Evolutionary conservation across 1,139 yeast genomes (phyloP).

Genomic region (Magnusiomyces ingens): DNA sequence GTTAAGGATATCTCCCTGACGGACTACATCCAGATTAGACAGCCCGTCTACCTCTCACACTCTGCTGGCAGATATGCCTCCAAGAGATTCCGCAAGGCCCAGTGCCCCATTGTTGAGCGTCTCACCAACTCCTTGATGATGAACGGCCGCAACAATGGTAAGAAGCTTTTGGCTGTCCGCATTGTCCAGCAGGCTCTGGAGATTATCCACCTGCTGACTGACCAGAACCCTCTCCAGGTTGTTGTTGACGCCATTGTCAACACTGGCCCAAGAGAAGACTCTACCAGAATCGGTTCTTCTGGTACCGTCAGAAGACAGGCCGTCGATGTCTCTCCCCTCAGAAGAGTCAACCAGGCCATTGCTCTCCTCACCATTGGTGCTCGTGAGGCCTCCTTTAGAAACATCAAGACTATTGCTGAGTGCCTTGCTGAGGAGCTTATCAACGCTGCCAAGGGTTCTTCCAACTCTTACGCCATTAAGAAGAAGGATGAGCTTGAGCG

Average conservation of each 20-base stretch:
- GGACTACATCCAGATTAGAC: constrained; percentile 96
- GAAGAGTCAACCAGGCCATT: constrained; percentile 99
- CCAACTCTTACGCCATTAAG: constrained; percentile 99
- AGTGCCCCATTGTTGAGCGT: constrained; percentile 99
- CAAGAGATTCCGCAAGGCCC: constrained; percentile 99
- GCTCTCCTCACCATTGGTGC: constrained; percentile 99
- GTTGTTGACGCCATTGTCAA: constrained; percentile 98
- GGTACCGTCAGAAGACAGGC: constrained; percentile 99
- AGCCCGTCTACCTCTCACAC: constrained; percentile 97
- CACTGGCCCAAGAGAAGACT: constrained; percentile 99
- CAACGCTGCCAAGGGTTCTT: constrained; percentile 99
- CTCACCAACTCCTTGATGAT: constrained; percentile 99
- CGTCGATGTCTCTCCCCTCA: constrained; percentile 99
- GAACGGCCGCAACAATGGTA: constrained; percentile 99
- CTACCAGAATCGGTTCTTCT: constrained; percentile 99
- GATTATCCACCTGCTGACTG: constrained; percentile 95
- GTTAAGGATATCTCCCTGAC: constrained; percentile 97
- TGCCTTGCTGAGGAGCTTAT: constrained; percentile 99
- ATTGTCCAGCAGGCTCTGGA: constrained; percentile 98
- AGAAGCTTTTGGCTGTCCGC: constrained; percentile 99
- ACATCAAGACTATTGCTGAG: constrained; percentile 99
- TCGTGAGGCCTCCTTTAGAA: constrained; percentile 99
- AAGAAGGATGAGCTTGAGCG: constrained; percentile 99
- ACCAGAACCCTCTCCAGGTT: constrained; percentile 99
- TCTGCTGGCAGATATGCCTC: constrained; percentile 99